These are phyloP conservation scores for Tremella mesenterica DNA, from an alignment of 768 basidiomycete species.

Conservation along the genomic window DNA sequence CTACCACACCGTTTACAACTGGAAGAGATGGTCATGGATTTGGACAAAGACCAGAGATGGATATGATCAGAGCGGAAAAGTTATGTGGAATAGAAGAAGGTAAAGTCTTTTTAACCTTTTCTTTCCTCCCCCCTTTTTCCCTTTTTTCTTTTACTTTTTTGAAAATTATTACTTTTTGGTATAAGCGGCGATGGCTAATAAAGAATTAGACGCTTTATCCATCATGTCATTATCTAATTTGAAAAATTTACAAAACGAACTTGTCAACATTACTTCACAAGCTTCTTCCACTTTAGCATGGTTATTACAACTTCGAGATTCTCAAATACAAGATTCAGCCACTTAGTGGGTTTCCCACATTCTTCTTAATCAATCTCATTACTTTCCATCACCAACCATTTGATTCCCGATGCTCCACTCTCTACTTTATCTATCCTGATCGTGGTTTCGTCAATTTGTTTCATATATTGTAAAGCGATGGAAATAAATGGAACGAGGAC, in stretches of 20 bases:
- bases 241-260: slow-evolving; percentile 58
- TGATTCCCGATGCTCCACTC: background rate
- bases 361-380: background rate
- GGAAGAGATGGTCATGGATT: slow-evolving; percentile 48
- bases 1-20: slow-evolving; percentile 9
- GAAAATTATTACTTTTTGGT: background rate
- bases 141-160: slow-evolving; percentile 18
- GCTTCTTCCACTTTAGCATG: slow-evolving; percentile 70
- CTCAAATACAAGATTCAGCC: slow-evolving; percentile 34
- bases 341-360: slow-evolving; percentile 33
- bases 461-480: too few relatives aligned
- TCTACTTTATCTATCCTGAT: background rate
- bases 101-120: too few relatives aligned
- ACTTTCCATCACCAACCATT: background rate
- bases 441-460: too few relatives aligned
- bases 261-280: slow-evolving; percentile 63
- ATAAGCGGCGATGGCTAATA: background rate
- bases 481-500: too few relatives aligned
- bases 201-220: slow-evolving; percentile 56
- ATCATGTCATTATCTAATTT: slow-evolving; percentile 62
- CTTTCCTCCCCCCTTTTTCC: background rate
- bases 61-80: slow-evolving; percentile 57
- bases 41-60: slow-evolving; percentile 68
- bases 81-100: slow-evolving; percentile 62
- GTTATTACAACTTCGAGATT: slow-evolving; percentile 58